These are phyloP conservation scores for Penicillium sp. DNA, from an alignment of 2,329 filamentous ascomycete species.

Conservation along the genomic window DNA sequence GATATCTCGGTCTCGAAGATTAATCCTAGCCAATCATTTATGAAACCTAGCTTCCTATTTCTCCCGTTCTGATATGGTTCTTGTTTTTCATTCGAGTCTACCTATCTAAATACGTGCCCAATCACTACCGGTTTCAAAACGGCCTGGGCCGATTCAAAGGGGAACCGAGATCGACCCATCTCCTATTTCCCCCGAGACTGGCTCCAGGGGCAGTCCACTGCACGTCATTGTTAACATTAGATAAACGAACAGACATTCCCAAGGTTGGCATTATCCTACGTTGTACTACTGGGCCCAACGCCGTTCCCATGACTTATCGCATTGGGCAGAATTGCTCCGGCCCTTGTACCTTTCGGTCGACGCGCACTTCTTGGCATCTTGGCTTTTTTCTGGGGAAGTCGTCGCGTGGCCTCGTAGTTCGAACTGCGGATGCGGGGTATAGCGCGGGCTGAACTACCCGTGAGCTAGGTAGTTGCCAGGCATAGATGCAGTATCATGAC, in stretches of 20 bases:
- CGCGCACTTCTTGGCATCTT: constrained; percentile 19
- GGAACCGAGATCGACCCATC: constrained; percentile 7
- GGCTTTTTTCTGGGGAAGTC: constrained; percentile 25
- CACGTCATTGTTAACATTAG: constrained; percentile 19
- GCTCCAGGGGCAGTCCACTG: background rate
- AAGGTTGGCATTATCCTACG: too few relatives aligned
- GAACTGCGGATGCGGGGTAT: constrained; percentile 24
- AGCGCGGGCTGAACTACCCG: constrained; percentile 8
- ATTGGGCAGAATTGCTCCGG: constrained; percentile 2
- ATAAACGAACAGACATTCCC: too few relatives aligned
- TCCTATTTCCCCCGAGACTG: constrained; percentile 25
- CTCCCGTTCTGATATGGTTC: constrained; percentile 21
- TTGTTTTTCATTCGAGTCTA: constrained; percentile 6
- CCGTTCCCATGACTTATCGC: constrained; percentile 2
- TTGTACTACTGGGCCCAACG: background rate
- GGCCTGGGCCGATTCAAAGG: constrained; percentile 18
- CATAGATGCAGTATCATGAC: background rate
- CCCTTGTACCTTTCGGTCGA: background rate
- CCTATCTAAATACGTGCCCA: constrained; percentile 15
- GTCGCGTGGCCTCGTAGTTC: constrained; percentile 21
- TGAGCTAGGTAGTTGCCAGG: background rate
- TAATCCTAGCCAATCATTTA: constrained; percentile 15
- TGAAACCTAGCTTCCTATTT: constrained; percentile 23
- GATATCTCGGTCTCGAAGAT: constrained; percentile 3
- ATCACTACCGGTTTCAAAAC: constrained; percentile 17